Evolutionary conservation across 2,329 filamentous ascomycete species (phyloP), one percentile per base, ranked within the genome.

Genomic region (Phialophora tarda): DNA sequence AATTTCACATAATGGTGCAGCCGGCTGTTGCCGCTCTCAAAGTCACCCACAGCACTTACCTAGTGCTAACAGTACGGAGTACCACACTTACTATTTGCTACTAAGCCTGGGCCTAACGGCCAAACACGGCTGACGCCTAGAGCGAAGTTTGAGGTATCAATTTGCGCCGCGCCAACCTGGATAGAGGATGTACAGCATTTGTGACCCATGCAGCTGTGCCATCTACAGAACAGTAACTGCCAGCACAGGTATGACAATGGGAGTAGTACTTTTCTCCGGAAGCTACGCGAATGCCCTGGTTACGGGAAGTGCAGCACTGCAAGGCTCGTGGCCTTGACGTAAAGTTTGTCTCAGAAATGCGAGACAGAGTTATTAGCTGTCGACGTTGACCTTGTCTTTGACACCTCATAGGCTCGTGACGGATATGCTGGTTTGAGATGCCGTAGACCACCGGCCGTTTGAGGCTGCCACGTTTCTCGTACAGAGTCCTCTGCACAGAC

Each of bases 381-480:
- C 48, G 48, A 24, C 12, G 23, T 51, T 17, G 28, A 30, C 14
- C 41, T 26, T 26, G 47, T 53, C 59, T 28, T 24, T 38, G 44
- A 44, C 28, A 23, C 47, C 24, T 32, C 12, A 38, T 54, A 51
- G 59, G 58, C 34, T 53, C 48, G 23, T 41, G 30, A 3, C 28
- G 30, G 38, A 24, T 14, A 38, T 32, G 57, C 38, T 30, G 41
- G 57, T 50, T 34, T 32, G 57, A 59, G 28, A 47, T 47, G 57
- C 23, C 21, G 38, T 4, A 28, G 47, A 21, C 57, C 47, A 34
- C 21, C 34, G 10, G 59, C 41, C 11, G 47, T 30, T 41, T 30
- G 59, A 53, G 57, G 47, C 59, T 61, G 59, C 59, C 59, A 61
- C 59, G 59, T 61, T 61, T 53, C 44, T 53, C 44, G 24, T 7